Percentiles rank a stretch among this genome's conserved stretches.
Conservation (phyloP, 2,329 filamentous ascomycete genomes). For the Podosphaera xanthii region DNA sequence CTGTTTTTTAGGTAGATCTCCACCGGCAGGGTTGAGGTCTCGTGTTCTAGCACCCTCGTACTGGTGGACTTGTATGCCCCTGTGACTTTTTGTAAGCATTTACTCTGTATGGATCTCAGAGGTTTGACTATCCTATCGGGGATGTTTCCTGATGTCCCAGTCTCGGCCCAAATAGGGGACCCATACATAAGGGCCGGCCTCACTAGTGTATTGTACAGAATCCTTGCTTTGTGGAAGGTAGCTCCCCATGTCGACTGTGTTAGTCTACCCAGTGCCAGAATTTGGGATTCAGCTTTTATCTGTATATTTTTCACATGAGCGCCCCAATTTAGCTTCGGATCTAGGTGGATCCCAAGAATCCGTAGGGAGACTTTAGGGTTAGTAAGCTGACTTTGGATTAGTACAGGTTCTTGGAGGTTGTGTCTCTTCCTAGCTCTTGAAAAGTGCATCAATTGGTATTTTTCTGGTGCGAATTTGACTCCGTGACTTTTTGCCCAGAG, state of each 20-base stretch:
- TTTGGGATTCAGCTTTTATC: not conserved
- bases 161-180: too few relatives aligned
- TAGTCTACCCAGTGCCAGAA: not conserved
- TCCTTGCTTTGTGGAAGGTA: too few relatives aligned
- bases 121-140: not conserved
- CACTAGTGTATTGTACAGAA: too few relatives aligned
- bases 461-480: not conserved
- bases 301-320: not conserved
- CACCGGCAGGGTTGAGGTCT: not conserved
- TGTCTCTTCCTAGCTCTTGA: not conserved
- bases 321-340: not conserved
- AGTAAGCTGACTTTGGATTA: not conserved
- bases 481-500: not conserved
- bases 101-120: too few relatives aligned
- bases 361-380: not conserved
- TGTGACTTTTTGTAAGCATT: not conserved
- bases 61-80: not conserved
- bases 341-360: not conserved
- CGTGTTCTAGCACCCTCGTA: not conserved
- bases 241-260: not conserved
- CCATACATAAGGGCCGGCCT: too few relatives aligned
- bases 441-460: not conserved
- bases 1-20: not conserved
- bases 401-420: not conserved
- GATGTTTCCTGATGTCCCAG: not conserved